A percentile compares a stretch with the other conserved stretches of the same genome.
phyloP scores from a whole-genome alignment of 306 rosid species.

The Rosa lucieae region DNA sequence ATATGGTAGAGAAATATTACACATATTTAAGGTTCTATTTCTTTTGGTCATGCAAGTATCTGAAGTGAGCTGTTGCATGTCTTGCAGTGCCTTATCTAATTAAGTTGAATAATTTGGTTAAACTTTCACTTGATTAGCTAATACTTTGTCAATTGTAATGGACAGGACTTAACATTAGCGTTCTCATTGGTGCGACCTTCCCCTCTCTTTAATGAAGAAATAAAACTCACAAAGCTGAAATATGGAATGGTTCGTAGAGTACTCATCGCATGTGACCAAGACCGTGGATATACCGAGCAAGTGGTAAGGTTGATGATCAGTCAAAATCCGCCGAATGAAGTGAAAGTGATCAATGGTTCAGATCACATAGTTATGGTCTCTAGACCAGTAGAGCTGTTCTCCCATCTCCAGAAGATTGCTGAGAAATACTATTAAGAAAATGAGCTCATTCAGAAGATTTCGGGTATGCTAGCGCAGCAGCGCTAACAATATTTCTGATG shows the following conservation, averaged over 20 bases:
- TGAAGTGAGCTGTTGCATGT: too few relatives aligned
- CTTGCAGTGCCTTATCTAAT: too few relatives aligned
- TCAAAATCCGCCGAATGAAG: conserved; percentile 14
- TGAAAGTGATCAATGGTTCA: conserved; percentile 30
- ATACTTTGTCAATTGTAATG: background rate
- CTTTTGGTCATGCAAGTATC: too few relatives aligned
- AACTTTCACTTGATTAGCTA: too few relatives aligned
- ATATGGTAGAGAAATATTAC: too few relatives aligned
- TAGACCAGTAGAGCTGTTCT: background rate
- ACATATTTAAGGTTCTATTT: too few relatives aligned
- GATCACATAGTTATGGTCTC: conserved; percentile 60
- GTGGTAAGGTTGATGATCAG: conserved; percentile 26
- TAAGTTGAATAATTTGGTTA: too few relatives aligned
- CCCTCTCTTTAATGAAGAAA: conserved; percentile 13
- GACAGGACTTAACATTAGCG: conserved; percentile 29
- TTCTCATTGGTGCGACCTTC: conserved; percentile 30
- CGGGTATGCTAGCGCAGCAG: too few relatives aligned
- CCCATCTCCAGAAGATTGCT: too few relatives aligned
- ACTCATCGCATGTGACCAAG: conserved; percentile 12
- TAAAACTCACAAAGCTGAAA: conserved; percentile 15
- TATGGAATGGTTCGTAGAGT: conserved; percentile 30
- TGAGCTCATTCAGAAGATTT: too few relatives aligned
- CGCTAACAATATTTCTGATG: too few relatives aligned
- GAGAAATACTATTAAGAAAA: too few relatives aligned
- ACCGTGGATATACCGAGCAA: conserved; percentile 7